Evolutionary conservation across 108 stramenopile genomes (phyloP).

Genomic region (Conticribra guillardii): DNA sequence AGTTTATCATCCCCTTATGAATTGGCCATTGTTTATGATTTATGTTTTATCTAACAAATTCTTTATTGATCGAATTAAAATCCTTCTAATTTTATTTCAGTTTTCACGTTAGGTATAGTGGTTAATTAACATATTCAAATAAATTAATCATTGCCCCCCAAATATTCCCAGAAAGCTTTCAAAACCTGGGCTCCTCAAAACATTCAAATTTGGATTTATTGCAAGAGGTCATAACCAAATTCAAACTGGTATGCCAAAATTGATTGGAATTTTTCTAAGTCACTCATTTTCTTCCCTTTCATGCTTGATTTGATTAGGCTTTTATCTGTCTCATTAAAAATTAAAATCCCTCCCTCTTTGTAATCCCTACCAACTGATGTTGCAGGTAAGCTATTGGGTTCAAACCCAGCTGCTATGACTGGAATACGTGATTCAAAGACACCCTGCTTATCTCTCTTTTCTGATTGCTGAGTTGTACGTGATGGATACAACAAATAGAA

Average conservation of each 20-base stretch:
- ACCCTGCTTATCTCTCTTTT: not conserved
- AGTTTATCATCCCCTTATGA: too few species aligned
- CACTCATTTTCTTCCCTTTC: not conserved
- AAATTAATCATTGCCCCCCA: not conserved
- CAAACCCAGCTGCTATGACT: not conserved
- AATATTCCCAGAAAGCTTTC: not conserved
- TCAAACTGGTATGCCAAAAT: not conserved
- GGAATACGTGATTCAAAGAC: not conserved
- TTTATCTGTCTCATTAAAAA: not conserved
- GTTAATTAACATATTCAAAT: too few species aligned
- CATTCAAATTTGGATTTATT: not conserved
- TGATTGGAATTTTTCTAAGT: not conserved
- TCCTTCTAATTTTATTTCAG: too few species aligned
- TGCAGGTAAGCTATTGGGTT: not conserved
- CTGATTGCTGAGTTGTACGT: not conserved
- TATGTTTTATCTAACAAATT: too few species aligned
- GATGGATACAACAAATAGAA: not conserved
- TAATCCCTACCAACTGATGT: not conserved
- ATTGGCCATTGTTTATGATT: too few species aligned
- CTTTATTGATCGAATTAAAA: too few species aligned
- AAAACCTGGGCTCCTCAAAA: not conserved
- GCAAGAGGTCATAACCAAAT: not conserved
- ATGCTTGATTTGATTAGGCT: not conserved
- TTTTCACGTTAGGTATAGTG: too few species aligned
- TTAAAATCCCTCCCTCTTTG: not conserved